phyloP scores from a whole-genome alignment of 75 land plant genomes.

The Adiantum capillusveneris region DNA sequence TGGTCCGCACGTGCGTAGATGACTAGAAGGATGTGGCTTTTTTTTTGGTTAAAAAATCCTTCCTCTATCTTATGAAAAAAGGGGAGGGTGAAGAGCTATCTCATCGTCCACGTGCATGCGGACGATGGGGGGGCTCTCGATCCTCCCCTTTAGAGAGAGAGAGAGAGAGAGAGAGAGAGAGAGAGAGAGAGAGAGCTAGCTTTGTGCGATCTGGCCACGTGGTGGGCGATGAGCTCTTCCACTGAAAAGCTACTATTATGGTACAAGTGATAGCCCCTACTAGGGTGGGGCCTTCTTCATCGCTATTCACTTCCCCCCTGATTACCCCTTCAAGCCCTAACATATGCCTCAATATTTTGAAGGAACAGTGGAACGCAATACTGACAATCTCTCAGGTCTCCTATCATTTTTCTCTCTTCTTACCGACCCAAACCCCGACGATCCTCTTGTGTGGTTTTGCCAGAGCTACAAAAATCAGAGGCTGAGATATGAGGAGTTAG shows the following conservation, averaged over 20 bases:
- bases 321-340: conserved; percentile 63
- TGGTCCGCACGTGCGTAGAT: no score
- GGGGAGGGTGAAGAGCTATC: no score
- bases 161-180: no score
- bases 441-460: conserved; percentile 31
- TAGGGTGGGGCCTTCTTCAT: conserved; percentile 56
- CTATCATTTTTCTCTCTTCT: conserved; percentile 27
- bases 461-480: conserved; percentile 34
- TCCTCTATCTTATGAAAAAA: no score
- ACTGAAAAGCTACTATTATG: conserved; percentile 67
- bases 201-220: conserved; percentile 59
- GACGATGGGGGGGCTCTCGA: no score
- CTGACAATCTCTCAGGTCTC: conserved; percentile 42
- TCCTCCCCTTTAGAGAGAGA: no score
- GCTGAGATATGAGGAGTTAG: conserved; percentile 23
- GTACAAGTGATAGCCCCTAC: conserved; percentile 51
- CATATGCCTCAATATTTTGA: conserved; percentile 44
- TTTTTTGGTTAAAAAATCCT: no score
- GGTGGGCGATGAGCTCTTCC: conserved; percentile 76
- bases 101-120: no score
- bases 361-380: conserved; percentile 56
- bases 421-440: conserved; percentile 35
- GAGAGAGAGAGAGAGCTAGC: no score
- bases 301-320: conserved; percentile 53
- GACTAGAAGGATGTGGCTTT: no score